Evolutionary conservation across 208 protist genomes (phyloP), one percentile per base, ranked within the genome.

Genomic region (Wallacemonas sp.): DNA sequence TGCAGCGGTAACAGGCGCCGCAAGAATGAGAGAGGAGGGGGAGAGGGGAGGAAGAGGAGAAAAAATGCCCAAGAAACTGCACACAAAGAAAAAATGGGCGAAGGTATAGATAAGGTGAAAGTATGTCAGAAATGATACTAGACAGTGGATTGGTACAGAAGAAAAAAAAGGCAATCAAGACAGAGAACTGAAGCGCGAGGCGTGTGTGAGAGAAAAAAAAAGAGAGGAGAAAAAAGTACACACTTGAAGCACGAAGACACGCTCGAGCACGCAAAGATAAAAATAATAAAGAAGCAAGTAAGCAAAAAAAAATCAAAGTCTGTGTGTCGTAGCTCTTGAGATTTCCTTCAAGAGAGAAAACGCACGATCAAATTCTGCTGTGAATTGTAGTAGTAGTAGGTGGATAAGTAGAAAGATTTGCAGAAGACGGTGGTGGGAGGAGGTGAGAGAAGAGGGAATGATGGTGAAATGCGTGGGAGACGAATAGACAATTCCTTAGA

Each of bases 51-150:
- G 26, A 2, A 67, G 25, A n/a, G 22, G 48, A 61, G 16, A 65
- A 57, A 33, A 38, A 23, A n/a, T n/a, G n/a, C n/a, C n/a, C n/a
- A n/a, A n/a, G n/a, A n/a, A n/a, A n/a, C n/a, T n/a, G n/a, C n/a
- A n/a, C n/a, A n/a, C n/a, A n/a, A n/a, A n/a, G n/a, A 39, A 39
- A 39, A 38, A 62, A 23, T n/a, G 3, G 36, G 16, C 2, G 52
- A 55, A 4, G 8, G 23, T 38, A 72, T 4, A 61, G 48, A 54
- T 38, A 55, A 48, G 57, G 18, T 59, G 5, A 57, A 36, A 68
- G 26, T 44, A 49, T 25, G 44, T 50, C 44, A 22, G 8, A 50
- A 50, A 25, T 22, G 44, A 50, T 25, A 22, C 44, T 52, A 59
- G 22, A 22, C 7, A 33, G 25, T 57, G 42, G 28, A 66, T 54